Evolutionary conservation across 139 green algal species (phyloP).

Genomic region (Mesotaenium endlicherianum): DNA sequence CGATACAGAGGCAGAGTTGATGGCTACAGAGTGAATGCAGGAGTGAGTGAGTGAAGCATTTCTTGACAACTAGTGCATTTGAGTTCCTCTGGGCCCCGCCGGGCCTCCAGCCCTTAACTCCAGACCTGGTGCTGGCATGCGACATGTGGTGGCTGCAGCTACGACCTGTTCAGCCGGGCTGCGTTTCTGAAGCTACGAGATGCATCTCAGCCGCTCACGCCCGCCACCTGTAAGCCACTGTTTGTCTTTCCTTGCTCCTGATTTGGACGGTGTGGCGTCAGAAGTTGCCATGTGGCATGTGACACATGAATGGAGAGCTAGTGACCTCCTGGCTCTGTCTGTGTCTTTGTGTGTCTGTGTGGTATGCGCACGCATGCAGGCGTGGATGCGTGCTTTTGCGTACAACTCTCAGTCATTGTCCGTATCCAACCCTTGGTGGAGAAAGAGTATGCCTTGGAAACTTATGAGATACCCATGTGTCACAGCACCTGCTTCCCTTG

Average conservation of each 20-base stretch:
- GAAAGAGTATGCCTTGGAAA: too few relatives aligned
- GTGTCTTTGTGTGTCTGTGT: not conserved
- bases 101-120: not conserved
- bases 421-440: too few relatives aligned
- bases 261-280: too few relatives aligned
- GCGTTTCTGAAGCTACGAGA: constrained; percentile 1
- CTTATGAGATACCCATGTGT: too few relatives aligned
- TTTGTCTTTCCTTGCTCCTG: not conserved
- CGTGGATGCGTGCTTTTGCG: too few relatives aligned
- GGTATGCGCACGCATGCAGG: not conserved
- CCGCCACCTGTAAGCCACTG: not conserved
- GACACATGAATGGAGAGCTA: not conserved
- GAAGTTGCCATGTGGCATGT: too few relatives aligned
- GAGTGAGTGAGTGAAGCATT: not conserved
- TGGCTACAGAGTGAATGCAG: not conserved
- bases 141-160: not conserved
- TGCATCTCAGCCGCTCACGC: not conserved
- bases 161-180: constrained; percentile 14
- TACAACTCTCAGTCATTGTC: too few relatives aligned
- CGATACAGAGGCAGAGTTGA: not conserved
- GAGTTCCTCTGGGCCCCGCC: not conserved
- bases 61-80: not conserved
- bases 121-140: not conserved
- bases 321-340: not conserved
- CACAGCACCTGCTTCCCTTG: too few relatives aligned